Conservation (phyloP, 345 rosid genomes). For the Populus davidiana region DNA sequence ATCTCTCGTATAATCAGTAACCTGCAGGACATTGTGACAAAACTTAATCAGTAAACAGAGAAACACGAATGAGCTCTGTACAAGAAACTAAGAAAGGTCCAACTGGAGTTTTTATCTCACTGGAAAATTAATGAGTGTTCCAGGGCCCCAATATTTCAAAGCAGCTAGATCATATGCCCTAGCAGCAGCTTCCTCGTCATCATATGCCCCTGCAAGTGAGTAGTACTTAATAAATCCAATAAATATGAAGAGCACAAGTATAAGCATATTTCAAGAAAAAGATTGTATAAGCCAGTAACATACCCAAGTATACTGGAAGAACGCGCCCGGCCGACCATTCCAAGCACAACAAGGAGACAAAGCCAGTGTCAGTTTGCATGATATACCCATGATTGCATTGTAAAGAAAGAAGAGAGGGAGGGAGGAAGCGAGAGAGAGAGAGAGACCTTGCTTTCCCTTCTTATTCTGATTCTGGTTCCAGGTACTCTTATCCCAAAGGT, state of each 20-base stretch:
- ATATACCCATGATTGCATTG: not conserved
- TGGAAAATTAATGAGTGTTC: conserved; percentile 95
- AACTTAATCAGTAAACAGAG: not conserved
- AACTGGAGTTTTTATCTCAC: conserved; percentile 37
- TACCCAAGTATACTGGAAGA: conserved; percentile 88
- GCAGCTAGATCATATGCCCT: conserved; percentile 99
- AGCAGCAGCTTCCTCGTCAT: conserved; percentile 99
- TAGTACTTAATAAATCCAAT: conserved; percentile 8
- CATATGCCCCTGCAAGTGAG: conserved; percentile 80
- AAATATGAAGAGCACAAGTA: conserved; percentile 4
- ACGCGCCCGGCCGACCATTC: conserved; percentile 28
- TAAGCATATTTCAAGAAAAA: conserved; percentile 1
- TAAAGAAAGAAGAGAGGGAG: not conserved
- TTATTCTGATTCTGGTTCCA: conserved; percentile 99
- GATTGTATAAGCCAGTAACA: conserved; percentile 19
- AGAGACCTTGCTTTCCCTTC: conserved; percentile 94
- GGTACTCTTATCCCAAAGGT: conserved; percentile 98
- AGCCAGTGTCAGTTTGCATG: conserved; percentile 34
- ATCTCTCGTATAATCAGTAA: conserved; percentile 88
- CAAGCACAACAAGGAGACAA: conserved; percentile 26
- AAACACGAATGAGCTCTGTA: not conserved
- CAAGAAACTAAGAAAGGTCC: not conserved
- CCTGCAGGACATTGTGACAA: conserved; percentile 41
- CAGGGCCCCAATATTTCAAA: conserved; percentile 97
- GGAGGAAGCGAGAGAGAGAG: not conserved